Base-by-base conservation (phyloP, 495 filamentous ascomycete species). In the Aspergillus cristatus region DNA sequence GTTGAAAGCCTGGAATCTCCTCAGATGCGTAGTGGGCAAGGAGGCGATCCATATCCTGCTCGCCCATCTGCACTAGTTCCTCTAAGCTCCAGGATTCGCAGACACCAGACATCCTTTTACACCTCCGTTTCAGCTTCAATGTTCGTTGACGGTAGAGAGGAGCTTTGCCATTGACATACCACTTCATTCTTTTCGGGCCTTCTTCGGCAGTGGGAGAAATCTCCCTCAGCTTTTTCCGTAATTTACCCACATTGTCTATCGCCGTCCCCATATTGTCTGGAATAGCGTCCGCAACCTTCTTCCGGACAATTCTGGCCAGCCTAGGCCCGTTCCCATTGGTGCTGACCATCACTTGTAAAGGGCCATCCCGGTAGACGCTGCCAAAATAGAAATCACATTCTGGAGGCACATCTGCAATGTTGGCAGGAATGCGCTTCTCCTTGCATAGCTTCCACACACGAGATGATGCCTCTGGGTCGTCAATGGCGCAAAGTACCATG, bases 311-410 rank as follows among this genome's bases (percentile, higher is more conserved):
- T 43, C 82, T 90, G 10, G 91, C 91, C 40, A 97, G 57, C 62
- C 90, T 82, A 1, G 91, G 91, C 0, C 91, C 91, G 54, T 96
- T 97, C 6, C 91, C 91, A 57, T 97, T 97, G 8, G 91, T 98
- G 57, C 82, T 88, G 34, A 98, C 88, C 91, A 98, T 98, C 44
- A 98, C 76, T 69, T 98, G 91, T 43, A 98, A 59, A 7, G 91
- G 93, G 0, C 91, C 91, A 59, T 97, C 93, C 15, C 91, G 77
- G 65, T 98, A 84, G 18, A 96, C 77, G 58, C 82, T 88, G 32
- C 91, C 91, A 58, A 98, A 98, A 62, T 96, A 98, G 55, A 98
- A 98, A 51, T 98, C 91, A 56, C 91, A 98, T 58, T 97, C 91
- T 0, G 87, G 74, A 0, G 93, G 93, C 1, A 97, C 93, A 60